Evolutionary conservation across 2,329 filamentous ascomycete species (phyloP), one percentile per base, ranked within the genome.

Genomic region (Bipolaris victoriae): DNA sequence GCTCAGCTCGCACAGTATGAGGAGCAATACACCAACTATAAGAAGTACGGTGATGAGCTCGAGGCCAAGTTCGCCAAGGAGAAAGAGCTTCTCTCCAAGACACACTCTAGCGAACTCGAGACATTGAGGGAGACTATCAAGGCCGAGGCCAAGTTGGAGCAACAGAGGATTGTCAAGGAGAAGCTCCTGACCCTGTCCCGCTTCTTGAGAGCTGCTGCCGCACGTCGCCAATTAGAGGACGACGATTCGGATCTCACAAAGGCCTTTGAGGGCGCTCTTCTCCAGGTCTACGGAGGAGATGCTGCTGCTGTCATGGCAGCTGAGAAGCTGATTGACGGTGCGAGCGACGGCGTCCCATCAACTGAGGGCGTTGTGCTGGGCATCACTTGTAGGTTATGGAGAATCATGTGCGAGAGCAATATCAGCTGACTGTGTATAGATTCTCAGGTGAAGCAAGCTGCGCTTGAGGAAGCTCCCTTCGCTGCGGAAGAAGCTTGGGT

Each of bases 241-340:
- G 82, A 90, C 62, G 84, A 90, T 66, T 83, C 85, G 5, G 90
- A 92, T 55, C 90, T 94, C 79, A 91, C 88, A 77, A 87, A 88
- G 77, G 91, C 90, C 35, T 87, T 95, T 58, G 91, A 96, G 78
- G 90, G 90, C 50, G 87, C 91, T 33, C 82, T 96, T 56, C 82
- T 92, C 45, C 84, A 89, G 58, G 89, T 95, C 31, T 95, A 96
- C 77, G 86, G 87, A 44, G 91, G 91, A 45, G 90, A 94, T 69
- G 85, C 90, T 62, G 83, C 81, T 65, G 91, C 90, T 49, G 90
- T 95, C 22, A 80, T 85, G 52, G 86, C 89, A 55, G 92, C 92
- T 79, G 78, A 91, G 70, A 92, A 90, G 80, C 82, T 96, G 56
- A 89, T 92, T 53, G 83, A 91, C 57, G 90, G 90, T 33, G 83